Base-by-base conservation (phyloP, 2,329 filamentous ascomycete species). In the Colletotrichum sp. region DNA sequence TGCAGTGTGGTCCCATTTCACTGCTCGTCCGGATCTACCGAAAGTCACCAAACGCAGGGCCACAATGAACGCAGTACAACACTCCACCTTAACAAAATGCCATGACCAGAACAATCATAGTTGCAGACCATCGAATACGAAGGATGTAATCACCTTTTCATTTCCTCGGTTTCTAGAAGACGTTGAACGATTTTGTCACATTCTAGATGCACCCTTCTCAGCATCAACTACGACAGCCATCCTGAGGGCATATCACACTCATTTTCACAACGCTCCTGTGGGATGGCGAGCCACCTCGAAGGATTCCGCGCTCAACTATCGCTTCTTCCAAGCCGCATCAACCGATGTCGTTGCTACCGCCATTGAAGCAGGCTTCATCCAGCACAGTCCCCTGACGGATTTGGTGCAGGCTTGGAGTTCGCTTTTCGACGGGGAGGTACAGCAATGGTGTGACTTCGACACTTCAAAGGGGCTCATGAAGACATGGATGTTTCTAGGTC, bases 251-350 rank as follows among this genome's bases (percentile, higher is more conserved):
- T 65, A 65, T 14, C 18, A 10, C 26, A 4, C 13, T 6, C 63
- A 65, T 6, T 65, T 65, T 6, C n/a, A n/a, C 5, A 65, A 65
- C 26, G 63, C 63, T 9, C 63, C 38, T n/a, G 63, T 65, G 4
- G 63, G 63, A 52, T 65, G 63, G 63, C 36, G 63, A 65, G 63
- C 3, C 26, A 65, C 63, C 8, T 65, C 63, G 5, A 65, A 65
- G 6, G 63, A 65, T 9, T 32, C 16, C 3, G 63, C 63, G 8
- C 63, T 65, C 26, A 65, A 65, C 24, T 52, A 65, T 32, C 63
- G 63, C 4, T 65, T 65, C 7, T 52, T 65, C 1, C 24, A 52
- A 52, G 38, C 36, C 13, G 14, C n/a, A 32, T 32, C 38, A 52
- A 14, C 63, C 7, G 38, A 65, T 24, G 18, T 52, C 7, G 36